These are phyloP conservation scores for Vachellia collinsii DNA, from an alignment of 306 rosid species.

Conservation along the genomic window DNA sequence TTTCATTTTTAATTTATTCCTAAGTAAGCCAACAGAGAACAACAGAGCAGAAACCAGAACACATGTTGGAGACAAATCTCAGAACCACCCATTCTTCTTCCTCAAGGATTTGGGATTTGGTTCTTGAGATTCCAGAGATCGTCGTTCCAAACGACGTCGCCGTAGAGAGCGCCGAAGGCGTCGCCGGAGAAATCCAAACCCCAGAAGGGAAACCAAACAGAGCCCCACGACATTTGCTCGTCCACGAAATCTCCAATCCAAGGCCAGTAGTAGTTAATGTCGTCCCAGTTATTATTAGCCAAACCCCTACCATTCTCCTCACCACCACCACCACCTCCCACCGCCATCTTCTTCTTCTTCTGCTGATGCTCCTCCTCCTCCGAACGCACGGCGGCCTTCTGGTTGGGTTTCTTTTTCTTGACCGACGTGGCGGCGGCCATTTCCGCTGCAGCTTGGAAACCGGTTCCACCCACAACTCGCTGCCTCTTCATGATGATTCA, in stretches of 20 bases:
- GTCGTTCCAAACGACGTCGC: conserved; percentile 66
- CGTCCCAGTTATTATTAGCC: conserved; percentile 41
- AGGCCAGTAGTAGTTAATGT: conserved; percentile 14
- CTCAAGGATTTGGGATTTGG: conserved; percentile 41
- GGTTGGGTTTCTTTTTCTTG: conserved; percentile 42
- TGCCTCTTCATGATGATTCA: not conserved
- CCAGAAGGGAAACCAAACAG: conserved; percentile 63
- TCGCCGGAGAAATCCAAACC: conserved; percentile 59
- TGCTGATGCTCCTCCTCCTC: not conserved
- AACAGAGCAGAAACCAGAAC: not conserved
- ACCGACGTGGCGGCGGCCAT: conserved; percentile 4
- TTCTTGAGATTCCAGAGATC: conserved; percentile 72
- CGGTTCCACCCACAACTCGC: not conserved
- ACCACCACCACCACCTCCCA: not conserved
- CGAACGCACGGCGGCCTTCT: not conserved
- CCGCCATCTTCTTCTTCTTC: conserved; percentile 16
- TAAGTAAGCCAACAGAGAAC: not conserved
- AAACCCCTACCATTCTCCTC: conserved; percentile 1
- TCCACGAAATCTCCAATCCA: conserved; percentile 45
- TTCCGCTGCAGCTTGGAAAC: not conserved
- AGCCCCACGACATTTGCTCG: conserved; percentile 82
- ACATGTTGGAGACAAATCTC: not conserved
- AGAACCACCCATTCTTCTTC: not conserved
- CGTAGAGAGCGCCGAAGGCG: conserved; percentile 44
- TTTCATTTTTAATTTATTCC: not conserved